Evolutionary conservation across 495 filamentous ascomycete species (phyloP).

Genomic region (Penicillium chermesinum): DNA sequence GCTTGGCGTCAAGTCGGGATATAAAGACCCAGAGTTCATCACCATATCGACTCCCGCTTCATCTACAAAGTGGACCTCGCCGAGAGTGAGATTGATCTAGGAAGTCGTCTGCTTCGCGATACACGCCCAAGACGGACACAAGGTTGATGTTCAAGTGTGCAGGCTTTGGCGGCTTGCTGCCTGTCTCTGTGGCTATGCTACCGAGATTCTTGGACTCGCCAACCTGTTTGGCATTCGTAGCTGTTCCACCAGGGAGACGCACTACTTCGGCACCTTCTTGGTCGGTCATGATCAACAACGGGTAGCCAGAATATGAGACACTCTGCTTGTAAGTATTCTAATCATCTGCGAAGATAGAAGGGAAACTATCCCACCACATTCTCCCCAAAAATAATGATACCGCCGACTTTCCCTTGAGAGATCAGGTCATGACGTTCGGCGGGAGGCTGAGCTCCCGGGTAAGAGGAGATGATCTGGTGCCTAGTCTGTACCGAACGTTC

Average conservation of each 20-base stretch:
- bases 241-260: conserved; percentile 30
- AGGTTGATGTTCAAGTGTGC: conserved; percentile 27
- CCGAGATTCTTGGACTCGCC: conserved; percentile 18
- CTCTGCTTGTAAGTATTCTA: conserved; percentile 26
- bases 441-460: conserved; percentile 23
- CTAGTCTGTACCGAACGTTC: conserved; percentile 17
- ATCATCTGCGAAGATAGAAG: conserved; percentile 14
- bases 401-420: conserved; percentile 27
- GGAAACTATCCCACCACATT: conserved; percentile 26
- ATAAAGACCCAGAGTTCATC: conserved; percentile 34
- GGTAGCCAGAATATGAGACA: conserved; percentile 16
- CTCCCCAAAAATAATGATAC: conserved; percentile 32
- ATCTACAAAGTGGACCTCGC: conserved; percentile 22
- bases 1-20: conserved; percentile 26
- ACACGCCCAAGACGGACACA: conserved; percentile 30
- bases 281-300: conserved; percentile 35
- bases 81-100: conserved; percentile 21
- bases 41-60: conserved; percentile 30
- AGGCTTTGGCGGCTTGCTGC: conserved; percentile 21
- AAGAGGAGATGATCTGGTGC: conserved; percentile 36
- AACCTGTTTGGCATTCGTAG: conserved; percentile 24
- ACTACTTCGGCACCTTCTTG: conserved; percentile 32
- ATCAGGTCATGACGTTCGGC: conserved; percentile 23
- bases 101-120: conserved; percentile 26
- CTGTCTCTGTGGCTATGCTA: conserved; percentile 21